Conservation (phyloP, 495 filamentous ascomycete species). For the Podospora pseudocomata region DNA sequence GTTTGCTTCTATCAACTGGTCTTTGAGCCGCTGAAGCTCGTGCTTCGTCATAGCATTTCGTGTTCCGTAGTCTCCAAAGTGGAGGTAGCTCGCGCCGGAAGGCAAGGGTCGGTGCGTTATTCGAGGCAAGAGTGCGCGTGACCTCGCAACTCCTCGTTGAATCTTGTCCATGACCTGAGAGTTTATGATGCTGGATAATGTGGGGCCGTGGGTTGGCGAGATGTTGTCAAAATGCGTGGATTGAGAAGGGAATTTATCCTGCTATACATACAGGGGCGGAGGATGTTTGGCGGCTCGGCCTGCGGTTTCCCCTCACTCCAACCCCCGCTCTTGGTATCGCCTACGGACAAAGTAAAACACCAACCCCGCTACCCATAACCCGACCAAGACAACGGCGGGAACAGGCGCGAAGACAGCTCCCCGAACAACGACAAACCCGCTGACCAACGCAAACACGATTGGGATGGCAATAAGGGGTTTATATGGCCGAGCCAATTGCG, state of each 20-base stretch:
- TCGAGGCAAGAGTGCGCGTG: not conserved
- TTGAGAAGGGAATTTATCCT: not conserved
- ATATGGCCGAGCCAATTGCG: slow-evolving; percentile 45
- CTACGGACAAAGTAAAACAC: slow-evolving; percentile 38
- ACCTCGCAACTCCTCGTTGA: no score
- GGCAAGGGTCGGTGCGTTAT: not conserved
- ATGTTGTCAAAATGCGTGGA: not conserved
- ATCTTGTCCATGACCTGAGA: not conserved
- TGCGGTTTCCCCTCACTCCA: not conserved
- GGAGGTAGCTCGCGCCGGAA: not conserved
- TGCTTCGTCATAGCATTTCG: not conserved
- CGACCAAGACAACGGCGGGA: slow-evolving; percentile 43
- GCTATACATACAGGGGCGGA: not conserved
- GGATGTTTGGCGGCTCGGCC: not conserved
- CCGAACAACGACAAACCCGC: slow-evolving; percentile 52
- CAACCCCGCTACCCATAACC: slow-evolving; percentile 45
- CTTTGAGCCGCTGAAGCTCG: slow-evolving; percentile 9
- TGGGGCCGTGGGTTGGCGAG: not conserved
- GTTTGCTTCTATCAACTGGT: slow-evolving; percentile 25
- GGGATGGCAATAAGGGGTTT: slow-evolving; percentile 47
- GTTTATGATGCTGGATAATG: not conserved
- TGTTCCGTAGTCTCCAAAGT: not conserved
- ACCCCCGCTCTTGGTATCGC: slow-evolving; percentile 6
- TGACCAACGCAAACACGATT: slow-evolving; percentile 46
- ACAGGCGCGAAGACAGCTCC: slow-evolving; percentile 52